Evolutionary conservation across 2,329 filamentous ascomycete genomes (phyloP).

Genomic region (Fusarium pininemorale): DNA sequence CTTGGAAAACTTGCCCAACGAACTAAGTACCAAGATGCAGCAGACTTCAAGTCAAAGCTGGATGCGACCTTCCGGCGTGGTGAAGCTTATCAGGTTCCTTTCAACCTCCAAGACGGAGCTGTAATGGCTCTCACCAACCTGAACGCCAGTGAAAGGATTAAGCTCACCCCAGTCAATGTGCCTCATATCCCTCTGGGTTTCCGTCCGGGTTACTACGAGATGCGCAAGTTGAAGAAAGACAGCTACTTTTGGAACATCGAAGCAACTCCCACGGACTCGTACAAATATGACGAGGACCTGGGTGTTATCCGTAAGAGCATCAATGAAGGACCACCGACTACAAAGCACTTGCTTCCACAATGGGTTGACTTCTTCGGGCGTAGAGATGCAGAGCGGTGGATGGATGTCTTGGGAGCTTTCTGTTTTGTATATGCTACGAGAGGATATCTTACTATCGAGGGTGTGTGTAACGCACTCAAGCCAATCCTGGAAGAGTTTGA

Average conservation of each 20-base stretch:
- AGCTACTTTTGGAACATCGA: conserved; percentile 71
- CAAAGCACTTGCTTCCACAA: conserved; percentile 66
- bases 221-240: conserved; percentile 72
- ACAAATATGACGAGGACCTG: conserved; percentile 64
- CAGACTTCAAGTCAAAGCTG: conserved; percentile 66
- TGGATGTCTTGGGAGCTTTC: conserved; percentile 69
- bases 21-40: conserved; percentile 66
- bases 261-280: conserved; percentile 69
- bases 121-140: conserved; percentile 75
- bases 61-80: conserved; percentile 62
- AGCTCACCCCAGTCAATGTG: conserved; percentile 62
- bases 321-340: conserved; percentile 52
- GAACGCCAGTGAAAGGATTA: conserved; percentile 66
- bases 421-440: conserved; percentile 70
- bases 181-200: conserved; percentile 75
- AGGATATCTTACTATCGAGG: conserved; percentile 63
- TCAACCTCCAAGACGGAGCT: conserved; percentile 69
- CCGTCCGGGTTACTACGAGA: conserved; percentile 75
- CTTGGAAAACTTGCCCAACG: conserved; percentile 66
- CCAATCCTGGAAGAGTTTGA: conserved; percentile 72
- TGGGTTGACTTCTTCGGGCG: conserved; percentile 77
- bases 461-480: conserved; percentile 64
- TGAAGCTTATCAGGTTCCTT: conserved; percentile 59
- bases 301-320: conserved; percentile 51
- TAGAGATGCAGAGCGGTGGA: conserved; percentile 69